These are phyloP conservation scores for Neonectria sp. DNA, from an alignment of 2,329 filamentous ascomycete species.

Conservation along the genomic window DNA sequence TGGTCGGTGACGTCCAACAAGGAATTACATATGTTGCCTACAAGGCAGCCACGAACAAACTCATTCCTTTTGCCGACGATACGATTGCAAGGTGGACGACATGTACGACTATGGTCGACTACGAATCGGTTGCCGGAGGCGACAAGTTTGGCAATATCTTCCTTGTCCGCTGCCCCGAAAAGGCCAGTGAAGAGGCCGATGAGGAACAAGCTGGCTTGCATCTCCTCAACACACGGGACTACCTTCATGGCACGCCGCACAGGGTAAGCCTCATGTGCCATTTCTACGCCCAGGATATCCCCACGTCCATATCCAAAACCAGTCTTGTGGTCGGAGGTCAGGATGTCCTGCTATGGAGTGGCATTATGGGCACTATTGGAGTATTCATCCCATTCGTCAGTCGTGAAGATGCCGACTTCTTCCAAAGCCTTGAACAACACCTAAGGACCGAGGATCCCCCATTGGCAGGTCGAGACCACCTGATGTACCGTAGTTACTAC, in stretches of 20 bases:
- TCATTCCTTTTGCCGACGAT: constrained; percentile 96
- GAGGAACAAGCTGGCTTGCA: constrained; percentile 93
- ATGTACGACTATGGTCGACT: constrained; percentile 94
- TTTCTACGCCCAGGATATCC: constrained; percentile 92
- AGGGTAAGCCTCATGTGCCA: constrained; percentile 89
- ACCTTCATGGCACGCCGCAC: constrained; percentile 91
- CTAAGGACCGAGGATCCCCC: constrained; percentile 90
- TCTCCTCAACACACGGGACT: constrained; percentile 90
- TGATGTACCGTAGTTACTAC: constrained; percentile 97
- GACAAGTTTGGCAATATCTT: constrained; percentile 99
- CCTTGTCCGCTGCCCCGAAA: constrained; percentile 88
- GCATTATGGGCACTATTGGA: constrained; percentile 93
- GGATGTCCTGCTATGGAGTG: constrained; percentile 93
- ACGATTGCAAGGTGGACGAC: constrained; percentile 92
- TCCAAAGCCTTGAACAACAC: constrained; percentile 93
- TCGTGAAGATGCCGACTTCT: constrained; percentile 97
- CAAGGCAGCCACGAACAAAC: constrained; percentile 90
- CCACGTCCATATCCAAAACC: constrained; percentile 90
- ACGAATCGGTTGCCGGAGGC: constrained; percentile 93
- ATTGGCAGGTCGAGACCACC: constrained; percentile 91
- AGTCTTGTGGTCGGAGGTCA: constrained; percentile 92
- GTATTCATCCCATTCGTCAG: constrained; percentile 93
- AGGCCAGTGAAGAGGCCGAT: constrained; percentile 90
- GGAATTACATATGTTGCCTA: constrained; percentile 94
- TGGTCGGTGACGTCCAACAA: constrained; percentile 94